Base-by-base conservation (phyloP, 1,284 basidiomycete genomes). In the Pascua guehoae region DNA sequence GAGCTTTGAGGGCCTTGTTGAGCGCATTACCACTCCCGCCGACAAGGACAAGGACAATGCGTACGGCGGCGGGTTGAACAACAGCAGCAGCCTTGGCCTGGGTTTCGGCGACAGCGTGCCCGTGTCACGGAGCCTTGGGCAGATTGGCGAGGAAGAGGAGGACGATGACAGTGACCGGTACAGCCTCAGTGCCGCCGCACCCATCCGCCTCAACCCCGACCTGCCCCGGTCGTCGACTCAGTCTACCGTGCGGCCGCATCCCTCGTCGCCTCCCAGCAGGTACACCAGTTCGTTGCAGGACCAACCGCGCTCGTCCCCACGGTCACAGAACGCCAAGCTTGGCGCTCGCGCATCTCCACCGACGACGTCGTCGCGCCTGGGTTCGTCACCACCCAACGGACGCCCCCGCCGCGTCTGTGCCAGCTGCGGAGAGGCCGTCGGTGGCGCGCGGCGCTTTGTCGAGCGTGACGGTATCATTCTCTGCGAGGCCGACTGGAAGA, bases 401-500 rank as follows among this genome's bases (percentile, higher is more conserved):
- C 53, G 54, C 2, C 58, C 51, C 5, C 46, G 49, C 39, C 56
- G 62, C 54, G 59, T 55, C 4, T 94, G 91, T 68, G 78, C 84
- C 47, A 82, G 84, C 61, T 93, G 91, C 73, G 76, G 81, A 56
- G 82, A 81, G 69, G 76, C 67, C 56, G 87, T 93, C 53, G 86
- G 87, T 42, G 87, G 90, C 64, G 44, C 64, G 8, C 87, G 86
- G 60, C 80, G 87, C 63, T 93, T 88, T 70, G 89, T 92, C 65
- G 84, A 78, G 58, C 61, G 82, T 18, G 88, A 87, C 51, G 85
- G 81, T 14, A 83, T 87, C 32, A 79, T 84, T 40, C 77, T 94
- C 61, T 94, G 91, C 73, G 91, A 91, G 70, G 78, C 76, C 64
- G 92, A 91, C 74, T 94, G 91, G 91, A 93, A 93, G 81, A 86